Percentiles rank a stretch among this genome's conserved stretches.
Evolutionary conservation across 169 alveolate genomes (phyloP).

Genomic region (Cryptosporidium tyzzeri): DNA sequence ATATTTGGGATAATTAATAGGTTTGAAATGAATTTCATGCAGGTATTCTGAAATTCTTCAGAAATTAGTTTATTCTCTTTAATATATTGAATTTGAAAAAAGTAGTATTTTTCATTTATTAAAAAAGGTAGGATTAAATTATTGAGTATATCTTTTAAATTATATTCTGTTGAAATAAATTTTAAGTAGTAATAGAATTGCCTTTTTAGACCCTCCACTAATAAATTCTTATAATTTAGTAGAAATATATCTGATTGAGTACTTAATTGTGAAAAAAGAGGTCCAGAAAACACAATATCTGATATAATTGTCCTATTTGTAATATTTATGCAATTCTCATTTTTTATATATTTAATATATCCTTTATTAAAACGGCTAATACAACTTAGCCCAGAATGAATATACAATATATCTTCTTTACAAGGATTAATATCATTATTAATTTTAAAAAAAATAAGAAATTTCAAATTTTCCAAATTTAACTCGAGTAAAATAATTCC

Average conservation of each 20-base stretch:
- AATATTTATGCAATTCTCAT: not conserved
- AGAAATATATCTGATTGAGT: slow-evolving; percentile 21
- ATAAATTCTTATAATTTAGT: slow-evolving; percentile 2
- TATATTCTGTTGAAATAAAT: not conserved
- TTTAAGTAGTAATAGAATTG: slow-evolving; percentile 20
- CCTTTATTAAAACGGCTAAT: not conserved
- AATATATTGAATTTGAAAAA: slow-evolving; percentile 6
- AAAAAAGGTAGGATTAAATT: slow-evolving; percentile 8
- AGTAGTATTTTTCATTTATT: slow-evolving; percentile 36
- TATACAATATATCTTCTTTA: not conserved
- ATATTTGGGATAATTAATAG: slow-evolving; percentile 9
- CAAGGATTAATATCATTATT: not conserved
- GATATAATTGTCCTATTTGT: not conserved
- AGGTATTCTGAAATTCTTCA: not conserved
- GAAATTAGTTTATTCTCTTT: not conserved
- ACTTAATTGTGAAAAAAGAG: not conserved
- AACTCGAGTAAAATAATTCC: not conserved
- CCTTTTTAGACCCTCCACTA: slow-evolving; percentile 32
- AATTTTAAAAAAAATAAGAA: not conserved
- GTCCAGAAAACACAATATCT: slow-evolving; percentile 32
- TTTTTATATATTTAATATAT: not conserved
- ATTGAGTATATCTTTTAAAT: not conserved
- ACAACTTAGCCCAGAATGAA: not conserved
- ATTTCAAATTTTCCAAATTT: not conserved
- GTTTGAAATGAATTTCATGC: not conserved